Evolutionary conservation across 106 monocot species (phyloP), one percentile per base, ranked within the genome.

Genomic region (Alisma plantagoaquatica): DNA sequence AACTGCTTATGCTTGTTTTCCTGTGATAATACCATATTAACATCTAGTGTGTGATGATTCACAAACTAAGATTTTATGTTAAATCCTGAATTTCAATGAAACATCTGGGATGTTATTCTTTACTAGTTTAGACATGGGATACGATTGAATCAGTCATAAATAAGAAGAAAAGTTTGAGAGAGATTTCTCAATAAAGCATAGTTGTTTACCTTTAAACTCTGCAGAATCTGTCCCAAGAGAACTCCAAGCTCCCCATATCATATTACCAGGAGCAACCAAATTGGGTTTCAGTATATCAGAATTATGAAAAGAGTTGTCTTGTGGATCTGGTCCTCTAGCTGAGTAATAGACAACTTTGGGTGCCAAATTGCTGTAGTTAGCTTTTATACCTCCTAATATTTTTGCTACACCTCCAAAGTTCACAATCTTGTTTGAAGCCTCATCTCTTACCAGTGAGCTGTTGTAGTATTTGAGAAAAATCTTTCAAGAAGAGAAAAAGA

Each of bases 211-310:
- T 81, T 69, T 32, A 69, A 98, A 98, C 71, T 98, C 96, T 44
- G 68, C 29, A 25, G 78, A 81, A 49, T 98, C 89, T 23, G 77
- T 52, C 0, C 71, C 89, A 5, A 57, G 47, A 52, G 81, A 89
- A 67, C 96, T 98, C 96, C 96, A 98, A 67, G 96, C 84, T 16
- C 89, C 89, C 96, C 96, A 98, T 31, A 98, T 89, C 33, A 75
- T 68, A 67, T 82, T 82, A 10, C 96, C 96, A 49, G 96, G 96
- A 18, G 96, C 96, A 48, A 98, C 78, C 28, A 98, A n/a, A 76
- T 98, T 85, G 31, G 96, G 96, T 51, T 98, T 98, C 78, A 98
- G 49, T 33, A 98, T 89, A 66, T 98, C 96, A 31, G 96, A 84
- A 77, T 98, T 67, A 60, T 71, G 54, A 41, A 89, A 27, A 11